A percentile compares a stretch with the other conserved stretches of the same genome.
Conservation (phyloP, 306 rosid genomes). For the Trichosanthes truncata region DNA sequence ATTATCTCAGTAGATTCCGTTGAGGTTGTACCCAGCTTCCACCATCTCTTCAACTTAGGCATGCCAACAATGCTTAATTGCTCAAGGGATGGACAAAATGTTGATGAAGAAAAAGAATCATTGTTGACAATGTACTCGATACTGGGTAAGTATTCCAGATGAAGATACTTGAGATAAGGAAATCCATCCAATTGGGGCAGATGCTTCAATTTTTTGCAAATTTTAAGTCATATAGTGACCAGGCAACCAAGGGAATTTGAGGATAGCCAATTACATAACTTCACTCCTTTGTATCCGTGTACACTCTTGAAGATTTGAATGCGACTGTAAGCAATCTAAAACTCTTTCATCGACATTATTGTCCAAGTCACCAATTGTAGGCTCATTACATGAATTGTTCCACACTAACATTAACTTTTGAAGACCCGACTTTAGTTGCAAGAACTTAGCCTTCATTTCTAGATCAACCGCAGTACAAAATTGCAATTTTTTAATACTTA, state of each 20-base stretch:
- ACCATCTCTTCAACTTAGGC: slow-evolving; percentile 8
- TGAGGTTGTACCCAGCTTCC: background rate
- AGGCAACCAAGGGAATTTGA: background rate
- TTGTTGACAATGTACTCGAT: background rate
- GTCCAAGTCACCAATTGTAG: background rate
- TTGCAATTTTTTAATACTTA: background rate
- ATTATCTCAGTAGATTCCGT: background rate
- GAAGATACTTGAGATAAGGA: background rate
- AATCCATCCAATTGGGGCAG: background rate
- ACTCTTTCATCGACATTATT: background rate
- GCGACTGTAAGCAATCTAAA: background rate
- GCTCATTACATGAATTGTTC: background rate
- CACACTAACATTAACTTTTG: background rate
- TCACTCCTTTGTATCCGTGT: background rate
- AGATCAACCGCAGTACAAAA: background rate
- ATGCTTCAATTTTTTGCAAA: background rate
- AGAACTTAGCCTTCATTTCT: background rate
- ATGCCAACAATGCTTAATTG: accelerated
- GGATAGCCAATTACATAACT: slow-evolving; percentile 1
- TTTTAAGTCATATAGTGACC: accelerated
- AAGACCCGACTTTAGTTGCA: background rate
- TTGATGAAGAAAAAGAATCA: background rate
- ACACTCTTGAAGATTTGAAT: background rate
- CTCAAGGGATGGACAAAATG: background rate
- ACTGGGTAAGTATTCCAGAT: accelerated